Conservation (phyloP, 805 yeast genomes). For the Lachancea mirantina region DNA sequence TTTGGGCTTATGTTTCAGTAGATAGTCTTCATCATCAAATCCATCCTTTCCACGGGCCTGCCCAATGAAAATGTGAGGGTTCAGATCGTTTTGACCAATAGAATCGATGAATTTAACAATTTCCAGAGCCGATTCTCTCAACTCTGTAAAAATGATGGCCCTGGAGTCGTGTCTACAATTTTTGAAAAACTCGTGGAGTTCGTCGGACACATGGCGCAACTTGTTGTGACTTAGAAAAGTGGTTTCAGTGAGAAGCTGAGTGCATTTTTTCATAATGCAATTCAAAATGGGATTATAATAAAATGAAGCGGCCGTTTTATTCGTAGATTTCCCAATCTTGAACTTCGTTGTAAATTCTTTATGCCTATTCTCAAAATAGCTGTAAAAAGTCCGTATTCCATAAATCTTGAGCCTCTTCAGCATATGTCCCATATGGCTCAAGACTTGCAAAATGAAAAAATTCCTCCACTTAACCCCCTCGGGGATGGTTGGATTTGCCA, state of each 20-base stretch:
- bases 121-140: slow-evolving; percentile 84
- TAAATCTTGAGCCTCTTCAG: slow-evolving; percentile 65
- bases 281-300: slow-evolving; percentile 46
- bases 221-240: slow-evolving; percentile 61
- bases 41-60: slow-evolving; percentile 72
- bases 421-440: slow-evolving; percentile 69
- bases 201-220: slow-evolving; percentile 49
- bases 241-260: slow-evolving; percentile 34
- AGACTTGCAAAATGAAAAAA: slow-evolving; percentile 50
- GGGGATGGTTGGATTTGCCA: slow-evolving; percentile 45
- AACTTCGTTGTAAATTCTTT: slow-evolving; percentile 52
- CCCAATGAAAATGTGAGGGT: slow-evolving; percentile 88
- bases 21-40: slow-evolving; percentile 50
- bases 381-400: slow-evolving; percentile 72
- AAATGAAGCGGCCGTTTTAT: slow-evolving; percentile 55
- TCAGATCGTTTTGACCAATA: slow-evolving; percentile 31
- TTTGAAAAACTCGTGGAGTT: slow-evolving; percentile 49
- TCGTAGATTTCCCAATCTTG: slow-evolving; percentile 53
- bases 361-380: slow-evolving; percentile 54
- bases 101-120: slow-evolving; percentile 60
- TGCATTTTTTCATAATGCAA: slow-evolving; percentile 39
- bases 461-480: slow-evolving; percentile 74
- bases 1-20: slow-evolving; percentile 38
- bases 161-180: slow-evolving; percentile 46
- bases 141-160: slow-evolving; percentile 82